These are phyloP conservation scores for Inga laurina DNA, from an alignment of 306 rosid species.

Conservation along the genomic window DNA sequence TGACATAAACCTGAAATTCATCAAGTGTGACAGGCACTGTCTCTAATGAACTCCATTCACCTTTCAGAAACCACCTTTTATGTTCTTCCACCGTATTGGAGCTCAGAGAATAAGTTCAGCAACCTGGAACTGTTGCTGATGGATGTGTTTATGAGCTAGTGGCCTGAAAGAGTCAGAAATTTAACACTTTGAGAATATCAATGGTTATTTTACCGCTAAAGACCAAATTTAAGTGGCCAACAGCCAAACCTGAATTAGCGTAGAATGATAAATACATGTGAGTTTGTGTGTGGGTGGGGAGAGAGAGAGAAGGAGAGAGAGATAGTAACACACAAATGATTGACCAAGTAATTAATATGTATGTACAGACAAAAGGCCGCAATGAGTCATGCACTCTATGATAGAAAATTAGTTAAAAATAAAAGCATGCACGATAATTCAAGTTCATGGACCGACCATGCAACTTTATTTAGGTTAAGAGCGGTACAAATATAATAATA, in stretches of 20 bases:
- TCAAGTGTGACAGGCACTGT: conserved; percentile 45
- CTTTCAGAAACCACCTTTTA: conserved; percentile 18
- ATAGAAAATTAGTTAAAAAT: conserved; percentile 38
- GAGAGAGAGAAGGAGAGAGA: background rate
- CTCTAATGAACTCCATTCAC: conserved; percentile 39
- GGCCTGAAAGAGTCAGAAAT: conserved; percentile 35
- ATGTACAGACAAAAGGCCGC: conserved; percentile 60
- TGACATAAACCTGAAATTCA: conserved; percentile 65
- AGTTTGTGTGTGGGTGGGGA: background rate
- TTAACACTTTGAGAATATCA: conserved; percentile 38
- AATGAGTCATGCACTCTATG: conserved; percentile 69
- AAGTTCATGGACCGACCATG: conserved; percentile 35
- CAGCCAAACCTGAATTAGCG: conserved; percentile 69
- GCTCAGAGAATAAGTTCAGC: conserved; percentile 1
- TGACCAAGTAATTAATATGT: conserved; percentile 49
- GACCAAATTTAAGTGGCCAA: conserved; percentile 71
- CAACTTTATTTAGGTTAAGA: conserved; percentile 36
- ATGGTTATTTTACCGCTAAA: conserved; percentile 37
- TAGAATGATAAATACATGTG: conserved; percentile 33
- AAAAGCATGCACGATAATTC: conserved; percentile 43
- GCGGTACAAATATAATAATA: background rate
- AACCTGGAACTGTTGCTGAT: conserved; percentile 30
- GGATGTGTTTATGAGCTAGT: background rate
- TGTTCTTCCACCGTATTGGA: conserved; percentile 6
- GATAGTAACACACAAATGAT: conserved; percentile 27